These are phyloP conservation scores for Arachnomyces sp. DNA, from an alignment of 2,329 filamentous ascomycete genomes.

Conservation along the genomic window DNA sequence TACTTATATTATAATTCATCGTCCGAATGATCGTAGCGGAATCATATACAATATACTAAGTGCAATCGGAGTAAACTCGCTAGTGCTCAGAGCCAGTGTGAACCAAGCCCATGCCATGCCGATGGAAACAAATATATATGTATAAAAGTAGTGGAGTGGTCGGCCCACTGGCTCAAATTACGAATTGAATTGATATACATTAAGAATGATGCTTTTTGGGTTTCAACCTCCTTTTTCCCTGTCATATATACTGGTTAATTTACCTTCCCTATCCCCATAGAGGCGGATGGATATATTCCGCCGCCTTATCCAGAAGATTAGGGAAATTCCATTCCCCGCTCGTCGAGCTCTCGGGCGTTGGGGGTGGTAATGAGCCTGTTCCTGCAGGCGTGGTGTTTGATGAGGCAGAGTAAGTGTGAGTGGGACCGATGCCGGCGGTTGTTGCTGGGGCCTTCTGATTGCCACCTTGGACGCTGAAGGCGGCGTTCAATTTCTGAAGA, in stretches of 20 bases:
- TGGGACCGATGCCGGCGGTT: conserved; percentile 15
- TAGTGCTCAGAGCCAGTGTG: no score
- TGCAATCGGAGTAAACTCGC: no score
- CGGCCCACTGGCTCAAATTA: no score
- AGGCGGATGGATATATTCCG: conserved; percentile 43
- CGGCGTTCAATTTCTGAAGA: conserved; percentile 38
- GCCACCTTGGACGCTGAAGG: conserved; percentile 23
- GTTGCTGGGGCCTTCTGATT: conserved; percentile 13
- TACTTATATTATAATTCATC: no score
- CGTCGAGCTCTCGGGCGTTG: conserved; percentile 42
- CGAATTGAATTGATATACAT: no score
- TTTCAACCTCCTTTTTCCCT: no score
- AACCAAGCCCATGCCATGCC: no score
- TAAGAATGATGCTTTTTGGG: no score
- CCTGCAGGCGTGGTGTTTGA: conserved; percentile 25
- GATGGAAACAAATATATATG: no score
- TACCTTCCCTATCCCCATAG: conserved; percentile 29
- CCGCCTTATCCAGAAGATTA: conserved; percentile 38
- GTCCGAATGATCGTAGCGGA: no score
- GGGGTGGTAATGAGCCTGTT: conserved; percentile 33
- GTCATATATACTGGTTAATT: neutral
- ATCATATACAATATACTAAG: no score
- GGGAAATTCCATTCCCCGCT: conserved; percentile 40
- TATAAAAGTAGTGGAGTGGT: no score
- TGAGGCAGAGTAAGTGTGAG: conserved; percentile 12